These are phyloP conservation scores for Naematelia encephala DNA, from an alignment of 768 basidiomycete genomes.

Conservation along the genomic window DNA sequence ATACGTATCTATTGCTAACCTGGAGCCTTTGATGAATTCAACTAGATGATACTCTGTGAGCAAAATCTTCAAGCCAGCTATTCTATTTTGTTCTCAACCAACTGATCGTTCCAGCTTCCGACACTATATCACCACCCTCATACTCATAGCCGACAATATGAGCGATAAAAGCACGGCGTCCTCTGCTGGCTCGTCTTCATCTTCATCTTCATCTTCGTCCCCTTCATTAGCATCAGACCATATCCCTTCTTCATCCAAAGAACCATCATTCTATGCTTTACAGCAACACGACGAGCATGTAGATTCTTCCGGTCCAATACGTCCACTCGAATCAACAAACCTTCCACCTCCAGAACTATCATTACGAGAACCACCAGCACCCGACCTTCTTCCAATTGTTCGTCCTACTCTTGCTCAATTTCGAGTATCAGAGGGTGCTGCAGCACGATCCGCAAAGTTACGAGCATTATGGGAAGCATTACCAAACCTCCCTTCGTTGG, in stretches of 20 bases:
- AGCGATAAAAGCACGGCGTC: too few relatives aligned
- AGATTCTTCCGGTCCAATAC: conserved; percentile 7
- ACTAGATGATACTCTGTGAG: too few relatives aligned
- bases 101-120: too few relatives aligned
- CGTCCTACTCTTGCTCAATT: conserved; percentile 47
- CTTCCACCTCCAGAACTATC: conserved; percentile 22
- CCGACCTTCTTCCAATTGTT: conserved; percentile 32
- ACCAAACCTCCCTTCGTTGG: conserved; percentile 31
- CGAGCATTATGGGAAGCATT: conserved; percentile 46
- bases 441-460: conserved; percentile 41
- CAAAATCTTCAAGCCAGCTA: too few relatives aligned
- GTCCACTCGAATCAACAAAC: conserved; percentile 26
- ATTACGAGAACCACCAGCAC: conserved; percentile 41
- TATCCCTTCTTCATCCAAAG: conserved; percentile 6
- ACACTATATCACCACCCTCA: too few relatives aligned
- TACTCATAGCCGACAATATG: too few relatives aligned
- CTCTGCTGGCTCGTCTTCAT: too few relatives aligned
- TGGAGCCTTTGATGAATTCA: too few relatives aligned
- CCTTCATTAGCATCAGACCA: too few relatives aligned
- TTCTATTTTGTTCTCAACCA: too few relatives aligned
- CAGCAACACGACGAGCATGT: conserved; percentile 18
- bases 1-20: too few relatives aligned
- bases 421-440: conserved; percentile 42
- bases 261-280: conserved; percentile 12
- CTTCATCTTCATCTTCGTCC: too few relatives aligned